A percentile compares a stretch with the other conserved stretches of the same genome.
Conservation (phyloP, 768 basidiomycete species). For the Leucocoprinus birnbaumii region DNA sequence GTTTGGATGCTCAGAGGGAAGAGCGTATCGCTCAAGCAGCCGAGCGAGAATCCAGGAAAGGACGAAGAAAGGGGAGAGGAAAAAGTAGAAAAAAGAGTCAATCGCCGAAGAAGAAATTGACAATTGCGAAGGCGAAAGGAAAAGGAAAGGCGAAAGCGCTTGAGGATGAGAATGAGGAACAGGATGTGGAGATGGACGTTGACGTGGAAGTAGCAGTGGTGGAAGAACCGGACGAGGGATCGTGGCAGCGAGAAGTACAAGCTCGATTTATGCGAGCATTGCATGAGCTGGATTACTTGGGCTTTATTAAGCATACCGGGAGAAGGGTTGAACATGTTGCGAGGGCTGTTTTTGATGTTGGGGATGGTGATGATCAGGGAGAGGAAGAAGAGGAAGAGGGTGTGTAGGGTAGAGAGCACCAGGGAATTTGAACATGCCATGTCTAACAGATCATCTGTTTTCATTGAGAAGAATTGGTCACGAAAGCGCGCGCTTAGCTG, state of each 20-base stretch:
- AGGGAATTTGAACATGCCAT: no score
- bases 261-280: slow-evolving; percentile 77
- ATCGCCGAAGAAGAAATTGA: slow-evolving; percentile 13
- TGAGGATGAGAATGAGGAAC: slow-evolving; percentile 21
- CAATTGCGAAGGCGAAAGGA: slow-evolving; percentile 22
- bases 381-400: background rate
- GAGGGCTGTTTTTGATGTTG: slow-evolving; percentile 61
- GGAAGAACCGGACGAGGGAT: slow-evolving; percentile 35
- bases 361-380: slow-evolving; percentile 17
- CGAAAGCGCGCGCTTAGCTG: no score
- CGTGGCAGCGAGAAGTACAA: slow-evolving; percentile 65
- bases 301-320: slow-evolving; percentile 77
- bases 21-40: background rate
- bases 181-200: slow-evolving; percentile 23
- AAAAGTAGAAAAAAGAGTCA: background rate
- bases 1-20: slow-evolving; percentile 57
- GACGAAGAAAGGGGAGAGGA: background rate
- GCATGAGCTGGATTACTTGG: slow-evolving; percentile 80
- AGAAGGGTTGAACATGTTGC: slow-evolving; percentile 77
- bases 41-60: background rate
- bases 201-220: slow-evolving; percentile 27
- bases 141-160: slow-evolving; percentile 25
- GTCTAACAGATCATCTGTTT: no score
- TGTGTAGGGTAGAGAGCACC: no score
- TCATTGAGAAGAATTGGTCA: no score